phyloP scores from a whole-genome alignment of 2,329 filamentous ascomycete species.

The Chrysosporium keratinophilum region DNA sequence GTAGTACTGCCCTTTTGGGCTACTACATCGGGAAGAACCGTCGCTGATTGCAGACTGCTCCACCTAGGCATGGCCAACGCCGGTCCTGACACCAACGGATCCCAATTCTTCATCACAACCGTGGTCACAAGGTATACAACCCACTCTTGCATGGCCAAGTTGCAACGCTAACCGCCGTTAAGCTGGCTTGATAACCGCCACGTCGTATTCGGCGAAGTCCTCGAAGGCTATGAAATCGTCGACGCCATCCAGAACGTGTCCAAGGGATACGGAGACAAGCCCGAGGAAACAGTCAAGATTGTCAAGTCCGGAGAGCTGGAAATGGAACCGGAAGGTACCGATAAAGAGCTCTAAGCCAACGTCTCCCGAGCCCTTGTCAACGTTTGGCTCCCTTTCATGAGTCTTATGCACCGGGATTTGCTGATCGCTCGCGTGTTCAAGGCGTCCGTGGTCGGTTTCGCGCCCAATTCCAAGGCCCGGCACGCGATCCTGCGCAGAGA shows the following conservation, averaged over 20 bases:
- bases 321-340: slow-evolving; percentile 52
- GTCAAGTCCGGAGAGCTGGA: slow-evolving; percentile 56
- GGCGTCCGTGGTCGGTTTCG: slow-evolving; percentile 10
- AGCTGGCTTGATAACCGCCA: slow-evolving; percentile 54
- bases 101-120: slow-evolving; percentile 59
- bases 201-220: slow-evolving; percentile 59
- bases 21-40: neutral
- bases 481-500: neutral
- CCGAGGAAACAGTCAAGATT: slow-evolving; percentile 50
- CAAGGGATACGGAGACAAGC: slow-evolving; percentile 49
- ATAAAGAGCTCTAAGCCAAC: slow-evolving; percentile 50
- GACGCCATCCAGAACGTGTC: slow-evolving; percentile 54
- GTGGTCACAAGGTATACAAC: slow-evolving; percentile 42
- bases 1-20: slow-evolving; percentile 18
- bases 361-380: neutral
- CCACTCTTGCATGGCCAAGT: neutral
- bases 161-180: slow-evolving; percentile 6
- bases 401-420: slow-evolving; percentile 2
- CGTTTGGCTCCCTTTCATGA: neutral
- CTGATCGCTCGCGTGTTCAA: slow-evolving; percentile 10
- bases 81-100: slow-evolving; percentile 55
- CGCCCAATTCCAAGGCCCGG: slow-evolving; percentile 1
- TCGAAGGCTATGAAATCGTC: slow-evolving; percentile 57
- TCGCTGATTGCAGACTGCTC: neutral
- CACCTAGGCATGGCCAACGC: slow-evolving; percentile 52